Evolutionary conservation across 352 stramenopile genomes (phyloP), one percentile per base, ranked within the genome.

Genomic region (Phytophthora aleatoria): DNA sequence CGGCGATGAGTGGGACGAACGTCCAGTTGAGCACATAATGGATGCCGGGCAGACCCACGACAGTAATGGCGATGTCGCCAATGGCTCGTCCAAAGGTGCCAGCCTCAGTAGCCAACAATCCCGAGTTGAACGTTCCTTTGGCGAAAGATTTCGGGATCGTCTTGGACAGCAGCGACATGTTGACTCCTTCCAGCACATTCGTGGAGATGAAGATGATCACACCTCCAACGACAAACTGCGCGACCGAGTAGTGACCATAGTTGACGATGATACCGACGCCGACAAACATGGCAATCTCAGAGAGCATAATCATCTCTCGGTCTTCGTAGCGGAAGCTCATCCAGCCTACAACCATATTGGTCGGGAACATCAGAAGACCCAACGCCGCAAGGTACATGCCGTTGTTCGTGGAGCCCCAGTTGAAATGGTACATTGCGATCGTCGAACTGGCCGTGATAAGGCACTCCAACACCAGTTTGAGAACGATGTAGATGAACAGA

Each of bases 111-210:
- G 94, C 91, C n/a, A 99, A 70, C 49, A 98, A 76, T 4, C 96
- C 96, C 30, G 91, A 95, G 76, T 99, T 99, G 64, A 98, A 97
- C 13, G 93, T 98, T 31, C 94, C 95, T 15, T 89, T 88, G 2
- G 95, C 94, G 43, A 98, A 94, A 36, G 89, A 79, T 15, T 93
- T 96, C 0, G 92, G 91, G 50, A 98, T 97, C 16, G 97, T 94
- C 77, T 98, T 98, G 63, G 80, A 96, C 43, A 98, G 67, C 3
- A 97, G 68, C 41, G 89, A 95, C 75, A 97, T 97, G 60, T 97
- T 97, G 30, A 98, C 90, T 24, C 91, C 91, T 72, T 98, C 93
- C 61, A 97, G 87, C 13, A 97, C 88, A 74, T 98, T 98, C 24
- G 88, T 97, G 28, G 88, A 89, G 28, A 97, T 81, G 75, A 98